These are phyloP conservation scores for Hygrocybe punicea DNA, from an alignment of 768 basidiomycete genomes.

Conservation along the genomic window DNA sequence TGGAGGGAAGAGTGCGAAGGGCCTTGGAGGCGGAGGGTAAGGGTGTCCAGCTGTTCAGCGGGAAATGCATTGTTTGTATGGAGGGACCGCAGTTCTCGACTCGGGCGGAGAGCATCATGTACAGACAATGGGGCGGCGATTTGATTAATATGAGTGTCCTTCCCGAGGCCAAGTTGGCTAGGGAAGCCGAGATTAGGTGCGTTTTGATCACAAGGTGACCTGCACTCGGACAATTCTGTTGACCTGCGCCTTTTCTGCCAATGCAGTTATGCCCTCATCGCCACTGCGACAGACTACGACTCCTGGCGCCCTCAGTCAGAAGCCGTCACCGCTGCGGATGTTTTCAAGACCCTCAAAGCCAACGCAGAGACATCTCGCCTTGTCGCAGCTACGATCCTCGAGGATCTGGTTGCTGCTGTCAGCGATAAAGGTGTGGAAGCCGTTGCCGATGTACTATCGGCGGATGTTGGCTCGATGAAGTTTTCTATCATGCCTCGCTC, in stretches of 20 bases:
- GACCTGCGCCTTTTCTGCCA: not conserved
- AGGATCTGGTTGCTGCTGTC: slow-evolving; percentile 58
- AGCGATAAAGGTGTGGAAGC: slow-evolving; percentile 38
- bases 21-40: slow-evolving; percentile 59
- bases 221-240: not conserved
- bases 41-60: slow-evolving; percentile 68
- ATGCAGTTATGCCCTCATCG: slow-evolving; percentile 84
- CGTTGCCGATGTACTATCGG: slow-evolving; percentile 47
- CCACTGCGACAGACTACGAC: slow-evolving; percentile 92
- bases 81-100: slow-evolving; percentile 98
- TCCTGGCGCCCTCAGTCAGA: slow-evolving; percentile 82
- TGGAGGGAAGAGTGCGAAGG: slow-evolving; percentile 59
- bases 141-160: slow-evolving; percentile 97
- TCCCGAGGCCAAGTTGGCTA: slow-evolving; percentile 94
- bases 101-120: slow-evolving; percentile 94
- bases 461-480: slow-evolving; percentile 80
- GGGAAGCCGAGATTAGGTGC: slow-evolving; percentile 91
- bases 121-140: slow-evolving; percentile 87
- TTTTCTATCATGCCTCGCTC: slow-evolving; percentile 78
- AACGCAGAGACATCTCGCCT: slow-evolving; percentile 86
- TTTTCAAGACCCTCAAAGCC: slow-evolving; percentile 79
- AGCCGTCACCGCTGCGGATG: slow-evolving; percentile 86
- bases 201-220: slow-evolving; percentile 16
- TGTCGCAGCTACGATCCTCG: slow-evolving; percentile 66
- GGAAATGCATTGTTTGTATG: slow-evolving; percentile 91